phyloP scores from a whole-genome alignment of 805 yeast species.

The Ogataea nakhonphanomensis region DNA sequence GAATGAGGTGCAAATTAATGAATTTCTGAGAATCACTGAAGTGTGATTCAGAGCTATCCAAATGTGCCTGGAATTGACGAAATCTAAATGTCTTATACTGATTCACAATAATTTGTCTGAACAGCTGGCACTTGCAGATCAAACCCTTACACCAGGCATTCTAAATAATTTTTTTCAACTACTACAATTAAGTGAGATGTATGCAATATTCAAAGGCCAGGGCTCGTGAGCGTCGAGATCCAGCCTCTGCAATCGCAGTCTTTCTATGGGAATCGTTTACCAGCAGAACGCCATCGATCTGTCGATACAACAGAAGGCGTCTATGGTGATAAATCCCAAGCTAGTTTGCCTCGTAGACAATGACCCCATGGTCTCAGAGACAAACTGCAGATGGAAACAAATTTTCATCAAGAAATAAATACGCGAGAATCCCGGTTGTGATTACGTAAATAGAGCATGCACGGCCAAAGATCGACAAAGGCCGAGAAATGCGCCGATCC shows the following conservation, averaged over 20 bases:
- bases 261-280: conserved; percentile 58
- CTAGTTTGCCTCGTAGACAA: neutral
- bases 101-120: conserved; percentile 1
- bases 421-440: too few relatives aligned
- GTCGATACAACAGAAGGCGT: neutral
- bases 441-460: too few relatives aligned
- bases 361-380: conserved; percentile 1
- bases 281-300: conserved; percentile 33
- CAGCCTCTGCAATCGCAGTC: conserved; percentile 19
- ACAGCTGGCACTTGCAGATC: conserved; percentile 9
- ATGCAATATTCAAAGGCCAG: conserved; percentile 17
- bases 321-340: conserved; percentile 19
- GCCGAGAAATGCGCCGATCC: too few relatives aligned
- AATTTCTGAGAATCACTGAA: too few relatives aligned
- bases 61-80: too few relatives aligned
- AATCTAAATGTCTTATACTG: neutral
- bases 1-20: neutral
- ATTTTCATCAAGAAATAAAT: too few relatives aligned
- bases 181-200: conserved; percentile 3
- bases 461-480: too few relatives aligned
- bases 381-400: neutral
- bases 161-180: neutral
- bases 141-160: conserved; percentile 7
- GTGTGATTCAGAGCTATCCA: too few relatives aligned
- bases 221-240: conserved; percentile 6